A percentile compares a stretch with the other conserved stretches of the same genome.
Evolutionary conservation across 2,329 filamentous ascomycete species (phyloP).

Genomic region (Ophiostoma himal-ulmi): DNA sequence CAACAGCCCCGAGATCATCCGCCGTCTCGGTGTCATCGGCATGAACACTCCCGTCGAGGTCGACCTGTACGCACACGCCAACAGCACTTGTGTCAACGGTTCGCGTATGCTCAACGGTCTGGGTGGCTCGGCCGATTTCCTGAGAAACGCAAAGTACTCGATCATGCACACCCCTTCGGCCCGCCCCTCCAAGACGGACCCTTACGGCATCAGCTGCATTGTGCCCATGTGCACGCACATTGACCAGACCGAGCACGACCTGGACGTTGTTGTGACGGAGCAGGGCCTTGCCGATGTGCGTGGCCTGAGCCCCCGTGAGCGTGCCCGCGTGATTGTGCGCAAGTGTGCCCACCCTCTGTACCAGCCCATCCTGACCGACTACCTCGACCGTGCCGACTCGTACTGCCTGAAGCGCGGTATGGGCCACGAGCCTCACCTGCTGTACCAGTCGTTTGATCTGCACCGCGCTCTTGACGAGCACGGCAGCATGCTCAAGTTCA

Average conservation of each 20-base stretch:
- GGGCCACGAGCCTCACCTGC: conserved; percentile 83
- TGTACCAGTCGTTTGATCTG: conserved; percentile 85
- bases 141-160: conserved; percentile 71
- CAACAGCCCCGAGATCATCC: conserved; percentile 87
- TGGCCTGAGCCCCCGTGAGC: conserved; percentile 71
- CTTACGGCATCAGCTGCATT: conserved; percentile 75
- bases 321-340: conserved; percentile 77
- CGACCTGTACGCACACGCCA: conserved; percentile 91
- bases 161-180: conserved; percentile 87
- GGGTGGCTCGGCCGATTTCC: conserved; percentile 75
- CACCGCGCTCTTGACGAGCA: conserved; percentile 76
- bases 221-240: conserved; percentile 92
- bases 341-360: conserved; percentile 85
- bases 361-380: conserved; percentile 71
- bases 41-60: conserved; percentile 96
- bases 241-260: conserved; percentile 88
- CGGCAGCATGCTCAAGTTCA: conserved; percentile 79
- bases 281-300: conserved; percentile 77
- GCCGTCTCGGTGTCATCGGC: conserved; percentile 77
- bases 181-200: conserved; percentile 74
- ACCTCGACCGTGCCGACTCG: conserved; percentile 79
- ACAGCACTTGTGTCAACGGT: conserved; percentile 85
- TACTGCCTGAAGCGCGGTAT: conserved; percentile 80
- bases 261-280: conserved; percentile 77
- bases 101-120: conserved; percentile 82